Evolutionary conservation across 2,329 filamentous ascomycete species (phyloP).

Genomic region (Alternaria triticina): DNA sequence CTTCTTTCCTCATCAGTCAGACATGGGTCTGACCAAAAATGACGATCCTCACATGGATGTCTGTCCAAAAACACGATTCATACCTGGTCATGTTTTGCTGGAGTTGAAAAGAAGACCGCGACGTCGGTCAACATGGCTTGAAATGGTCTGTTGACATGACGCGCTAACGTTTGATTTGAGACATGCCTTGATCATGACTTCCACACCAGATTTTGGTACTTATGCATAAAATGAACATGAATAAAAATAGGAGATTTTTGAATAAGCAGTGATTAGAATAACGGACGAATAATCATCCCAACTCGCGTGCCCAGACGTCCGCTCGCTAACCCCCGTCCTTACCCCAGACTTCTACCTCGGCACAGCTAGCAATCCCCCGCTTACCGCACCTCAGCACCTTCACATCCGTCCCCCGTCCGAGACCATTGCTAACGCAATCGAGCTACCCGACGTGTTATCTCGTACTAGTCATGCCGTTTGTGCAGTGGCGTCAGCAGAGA

Average conservation of each 20-base stretch:
- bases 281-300: not conserved
- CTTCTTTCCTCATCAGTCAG: not conserved
- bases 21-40: not conserved
- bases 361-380: not conserved
- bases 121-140: not conserved
- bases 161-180: not conserved
- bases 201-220: rapidly evolving
- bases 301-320: not conserved
- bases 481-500: not conserved
- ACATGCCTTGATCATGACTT: not conserved
- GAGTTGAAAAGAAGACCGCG: not conserved
- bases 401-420: not conserved
- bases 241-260: not conserved
- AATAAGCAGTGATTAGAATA: not conserved
- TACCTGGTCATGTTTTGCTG: not conserved
- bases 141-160: not conserved
- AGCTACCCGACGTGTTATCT: not conserved
- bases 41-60: not conserved
- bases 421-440: not conserved
- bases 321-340: not conserved
- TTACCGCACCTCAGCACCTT: not conserved
- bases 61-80: not conserved
- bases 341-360: not conserved
- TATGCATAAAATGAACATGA: not conserved
- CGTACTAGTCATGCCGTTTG: not conserved